Conservation (phyloP, 2,329 filamentous ascomycete genomes). For the Fusarium humuli region DNA sequence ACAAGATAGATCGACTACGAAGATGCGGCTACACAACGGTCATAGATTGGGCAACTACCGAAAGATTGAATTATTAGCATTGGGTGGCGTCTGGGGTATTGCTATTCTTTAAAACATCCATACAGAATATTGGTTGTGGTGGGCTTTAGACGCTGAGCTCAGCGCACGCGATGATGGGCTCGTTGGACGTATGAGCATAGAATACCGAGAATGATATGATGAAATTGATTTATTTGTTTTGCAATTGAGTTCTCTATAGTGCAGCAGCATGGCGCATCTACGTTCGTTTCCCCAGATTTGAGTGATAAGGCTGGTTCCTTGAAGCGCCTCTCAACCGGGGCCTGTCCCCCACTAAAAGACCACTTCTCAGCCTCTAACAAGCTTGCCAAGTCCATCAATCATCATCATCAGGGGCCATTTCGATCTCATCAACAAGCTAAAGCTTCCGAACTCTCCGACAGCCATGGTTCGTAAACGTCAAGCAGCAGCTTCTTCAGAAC, state of each 20-base stretch:
- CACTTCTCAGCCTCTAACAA: conserved; percentile 27
- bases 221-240: not conserved
- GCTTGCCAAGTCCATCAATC: conserved; percentile 29
- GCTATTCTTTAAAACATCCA: conserved; percentile 12
- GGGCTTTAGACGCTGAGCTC: not conserved
- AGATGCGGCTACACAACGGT: conserved; percentile 2
- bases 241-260: not conserved
- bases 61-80: conserved; percentile 39
- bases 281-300: conserved; percentile 37
- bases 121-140: conserved; percentile 18
- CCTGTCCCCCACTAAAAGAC: conserved; percentile 36
- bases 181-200: not conserved
- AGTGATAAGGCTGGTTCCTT: conserved; percentile 5
- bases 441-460: conserved; percentile 29
- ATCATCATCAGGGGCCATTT: conserved; percentile 29
- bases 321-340: conserved; percentile 14
- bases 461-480: conserved; percentile 49
- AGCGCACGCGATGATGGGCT: not conserved
- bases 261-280: not conserved
- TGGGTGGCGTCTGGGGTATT: conserved; percentile 42
- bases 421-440: conserved; percentile 27
- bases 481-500: conserved; percentile 17
- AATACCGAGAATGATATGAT: conserved; percentile 21
- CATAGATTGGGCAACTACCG: conserved; percentile 37
- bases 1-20: not conserved